These are phyloP conservation scores for Bolboschoenoplectus hybrid DNA, from an alignment of 202 grass and related monocot species.

Conservation along the genomic window DNA sequence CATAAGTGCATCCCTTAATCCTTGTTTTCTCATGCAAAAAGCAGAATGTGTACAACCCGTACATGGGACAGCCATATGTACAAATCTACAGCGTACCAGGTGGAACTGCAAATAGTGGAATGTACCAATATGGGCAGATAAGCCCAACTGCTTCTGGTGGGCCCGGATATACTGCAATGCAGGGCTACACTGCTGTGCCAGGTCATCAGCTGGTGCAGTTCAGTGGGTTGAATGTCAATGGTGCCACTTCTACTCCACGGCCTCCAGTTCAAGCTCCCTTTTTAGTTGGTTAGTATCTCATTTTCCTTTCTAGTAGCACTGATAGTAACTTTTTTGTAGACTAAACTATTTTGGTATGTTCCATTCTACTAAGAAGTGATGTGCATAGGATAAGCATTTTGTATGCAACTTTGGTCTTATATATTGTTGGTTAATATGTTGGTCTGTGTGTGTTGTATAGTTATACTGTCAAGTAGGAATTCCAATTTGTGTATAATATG, in stretches of 20 bases:
- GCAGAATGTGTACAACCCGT: conserved; percentile 47
- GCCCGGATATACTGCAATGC: conserved; percentile 30
- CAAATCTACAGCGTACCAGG: conserved; percentile 38
- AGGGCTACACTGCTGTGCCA: conserved; percentile 40
- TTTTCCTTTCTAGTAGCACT: not conserved
- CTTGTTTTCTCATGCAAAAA: conserved; percentile 6
- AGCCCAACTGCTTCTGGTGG: conserved; percentile 33
- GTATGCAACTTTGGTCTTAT: not conserved
- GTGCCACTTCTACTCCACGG: conserved; percentile 22
- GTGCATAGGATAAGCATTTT: not conserved
- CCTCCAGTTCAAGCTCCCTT: conserved; percentile 41
- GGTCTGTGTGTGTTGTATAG: conserved; percentile 1
- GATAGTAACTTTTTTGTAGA: not conserved
- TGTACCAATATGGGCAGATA: conserved; percentile 45
- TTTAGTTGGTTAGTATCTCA: conserved; percentile 37
- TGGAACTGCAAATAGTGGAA: conserved; percentile 37
- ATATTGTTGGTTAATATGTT: not conserved
- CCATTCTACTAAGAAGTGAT: not conserved
- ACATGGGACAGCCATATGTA: conserved; percentile 40
- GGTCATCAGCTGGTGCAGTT: conserved; percentile 40
- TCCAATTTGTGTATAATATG: not conserved
- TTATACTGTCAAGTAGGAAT: not conserved
- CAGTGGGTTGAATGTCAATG: conserved; percentile 43
- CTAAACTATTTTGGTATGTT: not conserved
- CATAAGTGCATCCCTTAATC: not conserved